A percentile compares a stretch with the other conserved stretches of the same genome.
phyloP scores from a whole-genome alignment of 768 basidiomycete species.

The Coprinopsis cinerea region DNA sequence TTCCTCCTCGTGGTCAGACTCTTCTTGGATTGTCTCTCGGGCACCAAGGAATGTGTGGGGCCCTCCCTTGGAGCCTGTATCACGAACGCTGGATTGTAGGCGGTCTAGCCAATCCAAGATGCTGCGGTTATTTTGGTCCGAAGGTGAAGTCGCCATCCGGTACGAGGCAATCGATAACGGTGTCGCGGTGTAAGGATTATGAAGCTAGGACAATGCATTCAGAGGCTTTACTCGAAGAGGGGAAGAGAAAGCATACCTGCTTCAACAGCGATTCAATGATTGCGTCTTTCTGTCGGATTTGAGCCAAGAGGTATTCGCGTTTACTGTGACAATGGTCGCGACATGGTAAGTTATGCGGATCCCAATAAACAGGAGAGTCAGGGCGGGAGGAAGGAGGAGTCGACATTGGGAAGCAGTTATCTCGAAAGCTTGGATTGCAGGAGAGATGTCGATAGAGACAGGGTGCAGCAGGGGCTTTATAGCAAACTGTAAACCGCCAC shows the following conservation, averaged over 20 bases:
- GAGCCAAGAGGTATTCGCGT: conserved; percentile 79
- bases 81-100: conserved; percentile 53
- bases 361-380: conserved; percentile 19
- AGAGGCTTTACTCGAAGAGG: neutral
- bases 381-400: conserved; percentile 17
- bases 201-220: conserved; percentile 41
- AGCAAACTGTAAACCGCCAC: no score
- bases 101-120: conserved; percentile 75
- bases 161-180: conserved; percentile 77
- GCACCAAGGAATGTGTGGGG: conserved; percentile 40
- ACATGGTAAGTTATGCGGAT: conserved; percentile 33
- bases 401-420: no score
- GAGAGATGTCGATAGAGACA: neutral
- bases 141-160: conserved; percentile 70
- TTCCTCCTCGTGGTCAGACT: conserved; percentile 39
- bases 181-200: conserved; percentile 76
- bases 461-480: neutral
- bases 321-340: conserved; percentile 50
- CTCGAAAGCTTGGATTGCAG: no score
- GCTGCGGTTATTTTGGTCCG: conserved; percentile 61
- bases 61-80: conserved; percentile 37
- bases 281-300: conserved; percentile 82
- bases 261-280: conserved; percentile 83
- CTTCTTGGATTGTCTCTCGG: conserved; percentile 29
- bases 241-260: conserved; percentile 42